Base-by-base conservation (phyloP, 2,329 filamentous ascomycete genomes). In the Chrysoporthe austroafricana region DNA sequence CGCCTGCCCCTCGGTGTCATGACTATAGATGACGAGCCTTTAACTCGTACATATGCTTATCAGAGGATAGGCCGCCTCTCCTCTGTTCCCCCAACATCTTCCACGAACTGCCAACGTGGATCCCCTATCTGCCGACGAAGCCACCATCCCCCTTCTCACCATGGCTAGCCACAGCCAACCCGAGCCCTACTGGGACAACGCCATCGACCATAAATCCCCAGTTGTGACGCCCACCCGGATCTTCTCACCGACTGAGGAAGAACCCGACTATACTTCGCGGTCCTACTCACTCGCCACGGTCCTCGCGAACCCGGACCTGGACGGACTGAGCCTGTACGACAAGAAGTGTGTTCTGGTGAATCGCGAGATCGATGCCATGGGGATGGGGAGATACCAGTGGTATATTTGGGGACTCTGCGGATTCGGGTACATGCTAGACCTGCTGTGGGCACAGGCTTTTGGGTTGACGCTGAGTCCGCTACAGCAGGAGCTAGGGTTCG, bases 371-470 rank as follows among this genome's bases (percentile, higher is more conserved):
- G 83, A 86, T 66, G 70, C 73, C 48, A 81, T 84, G 69, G 84
- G 84, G 50, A 85, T 86, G 82, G 84, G 84, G 3, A 76, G 75
- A 64, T 86, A 86, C 68, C 84, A 86, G 71, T 85, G 82, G 82
- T 83, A 78, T 70, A 77, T 84, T 59, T 86, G 83, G 84, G 72
- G 75, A 3, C 75, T 86, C 0, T 86, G 84, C 70, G 85, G 85
- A 46, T 83, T 86, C 46, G 85, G 85, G 1, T 86, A 86, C 72
- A 75, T 86, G 52, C 78, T 88, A 48, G 86, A 88, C 70, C 75
- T 88, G 34, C 77, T 86, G 59, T 88, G 85, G 84, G 84, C 86
- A 3, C 86, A 88, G 70, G 86, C 83, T 0, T 86, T 88, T 71
- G 85, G 85, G 13, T 79, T 88, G 1, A 81, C 86, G 0, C 74